A percentile compares a stretch with the other conserved stretches of the same genome.
Evolutionary conservation across 495 filamentous ascomycete genomes (phyloP).

Genomic region (Annulohypoxylon maeteangense): DNA sequence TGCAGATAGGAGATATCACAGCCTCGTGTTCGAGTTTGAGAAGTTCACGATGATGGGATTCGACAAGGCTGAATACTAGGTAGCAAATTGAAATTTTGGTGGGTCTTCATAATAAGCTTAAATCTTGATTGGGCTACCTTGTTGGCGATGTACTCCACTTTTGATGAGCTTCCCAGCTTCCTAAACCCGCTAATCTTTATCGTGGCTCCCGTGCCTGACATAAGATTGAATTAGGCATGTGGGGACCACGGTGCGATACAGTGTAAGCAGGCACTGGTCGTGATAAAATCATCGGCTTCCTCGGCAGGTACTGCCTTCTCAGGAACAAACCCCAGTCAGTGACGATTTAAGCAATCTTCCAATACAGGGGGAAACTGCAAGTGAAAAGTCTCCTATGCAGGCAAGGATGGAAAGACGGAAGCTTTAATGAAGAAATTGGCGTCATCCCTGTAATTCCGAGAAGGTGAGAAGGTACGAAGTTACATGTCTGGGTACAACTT

Average conservation of each 20-base stretch:
- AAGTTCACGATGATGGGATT: slow-evolving; percentile 12
- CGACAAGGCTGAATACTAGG: slow-evolving; percentile 38
- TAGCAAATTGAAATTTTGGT: slow-evolving; percentile 20
- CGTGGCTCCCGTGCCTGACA: background rate
- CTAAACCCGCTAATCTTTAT: slow-evolving; percentile 20
- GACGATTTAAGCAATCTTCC: slow-evolving; percentile 25
- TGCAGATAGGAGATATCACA: slow-evolving; percentile 21
- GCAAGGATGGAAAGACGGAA: slow-evolving; percentile 21
- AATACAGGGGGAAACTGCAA: slow-evolving; percentile 36
- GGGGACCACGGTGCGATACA: slow-evolving; percentile 8
- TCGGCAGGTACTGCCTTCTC: slow-evolving; percentile 19
- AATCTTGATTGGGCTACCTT: slow-evolving; percentile 17
- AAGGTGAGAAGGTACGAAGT: too few species aligned
- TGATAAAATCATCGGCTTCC: slow-evolving; percentile 1
- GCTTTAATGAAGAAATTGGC: slow-evolving; percentile 21
- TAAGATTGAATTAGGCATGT: slow-evolving; percentile 3
- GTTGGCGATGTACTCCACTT: background rate
- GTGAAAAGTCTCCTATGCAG: slow-evolving; percentile 25
- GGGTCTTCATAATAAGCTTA: slow-evolving; percentile 4
- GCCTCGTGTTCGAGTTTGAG: slow-evolving; percentile 25
- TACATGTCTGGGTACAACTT: background rate
- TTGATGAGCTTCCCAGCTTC: slow-evolving; percentile 1
- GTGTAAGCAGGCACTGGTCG: background rate
- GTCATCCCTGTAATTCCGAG: slow-evolving; percentile 14
- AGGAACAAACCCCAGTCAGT: slow-evolving; percentile 10